Evolutionary conservation across 495 filamentous ascomycete species (phyloP), one percentile per base, ranked within the genome.

Genomic region (Letharia columbiana): DNA sequence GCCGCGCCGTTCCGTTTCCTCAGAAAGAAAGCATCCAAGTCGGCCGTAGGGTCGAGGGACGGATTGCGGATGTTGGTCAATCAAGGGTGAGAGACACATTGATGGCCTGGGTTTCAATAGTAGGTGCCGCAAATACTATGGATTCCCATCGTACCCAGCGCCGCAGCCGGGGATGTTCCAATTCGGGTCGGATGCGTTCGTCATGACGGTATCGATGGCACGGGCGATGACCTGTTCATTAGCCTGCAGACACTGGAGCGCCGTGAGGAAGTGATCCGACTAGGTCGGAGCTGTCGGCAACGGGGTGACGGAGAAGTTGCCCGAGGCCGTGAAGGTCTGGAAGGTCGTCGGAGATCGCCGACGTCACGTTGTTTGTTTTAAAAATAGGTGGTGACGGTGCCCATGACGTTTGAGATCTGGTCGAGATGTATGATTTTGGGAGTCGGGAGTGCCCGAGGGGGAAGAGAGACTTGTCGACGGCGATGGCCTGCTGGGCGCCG

Each of bases 201-300:
- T 37, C 58, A 58, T 41, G 12, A 66, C 9, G 11, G 64, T 66
- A 13, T 66, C 64, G 23, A 66, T 61, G 18, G 64, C 64, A 28
- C 64, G 64, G 4, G 57, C 37, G 31, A 66, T 28, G 15, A 60
- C 44, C 64, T 58, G 61, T 17, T 66, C 41, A 33, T 66, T 66
- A 12, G 56, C 57, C 10, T 37, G 12, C 4, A 66, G 64, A 20
- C 57, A 60, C 44, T 66, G 61, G 15, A 66, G 56, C 7, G 47
- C 64, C 4, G n/a, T 35, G 15, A 60, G 39, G 10, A 66, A 41
- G 39, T 37, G 4, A 18, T 66, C 64, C 6, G 56, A 60, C 17
- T 66, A 58, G 17, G 59, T 28, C 1, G 44, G 39, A 12, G 61
- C 54, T 10, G 64, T 49, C 18, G 64, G 64, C 9, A 66, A 42